Percentiles rank a stretch among this genome's conserved stretches.
Evolutionary conservation across 1,284 basidiomycete genomes (phyloP).

Genomic region (Ustilago esculenta): DNA sequence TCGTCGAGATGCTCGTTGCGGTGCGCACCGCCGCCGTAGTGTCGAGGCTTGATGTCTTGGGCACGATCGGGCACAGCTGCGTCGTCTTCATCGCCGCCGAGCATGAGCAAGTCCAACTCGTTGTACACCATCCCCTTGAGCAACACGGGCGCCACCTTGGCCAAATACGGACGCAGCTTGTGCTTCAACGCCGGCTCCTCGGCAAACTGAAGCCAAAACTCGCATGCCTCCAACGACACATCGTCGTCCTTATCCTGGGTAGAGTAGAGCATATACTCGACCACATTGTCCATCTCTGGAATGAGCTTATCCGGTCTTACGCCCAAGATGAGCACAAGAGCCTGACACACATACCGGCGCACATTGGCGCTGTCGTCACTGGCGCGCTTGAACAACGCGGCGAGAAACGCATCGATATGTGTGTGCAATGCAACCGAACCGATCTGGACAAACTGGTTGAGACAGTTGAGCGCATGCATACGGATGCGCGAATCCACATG

Average conservation of each 20-base stretch:
- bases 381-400: slow-evolving; percentile 90
- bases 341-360: slow-evolving; percentile 93
- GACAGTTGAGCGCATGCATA: slow-evolving; percentile 88
- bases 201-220: slow-evolving; percentile 99
- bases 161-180: slow-evolving; percentile 84
- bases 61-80: slow-evolving; percentile 81
- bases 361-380: slow-evolving; percentile 92
- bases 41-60: slow-evolving; percentile 91
- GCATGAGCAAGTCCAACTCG: slow-evolving; percentile 93
- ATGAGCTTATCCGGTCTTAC: slow-evolving; percentile 94
- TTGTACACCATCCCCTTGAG: slow-evolving; percentile 97
- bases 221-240: slow-evolving; percentile 81
- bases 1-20: slow-evolving; percentile 64
- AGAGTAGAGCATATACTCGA: slow-evolving; percentile 98
- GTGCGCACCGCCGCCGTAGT: slow-evolving; percentile 83
- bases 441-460: slow-evolving; percentile 83
- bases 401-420: slow-evolving; percentile 92
- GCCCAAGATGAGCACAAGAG: slow-evolving; percentile 89
- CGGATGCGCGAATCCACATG: slow-evolving; percentile 86
- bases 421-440: slow-evolving; percentile 80
- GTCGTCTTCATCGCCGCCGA: slow-evolving; percentile 87
- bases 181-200: slow-evolving; percentile 87
- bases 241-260: slow-evolving; percentile 87
- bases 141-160: slow-evolving; percentile 88
- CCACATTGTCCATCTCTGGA: slow-evolving; percentile 93